Conservation (phyloP, 2,329 filamentous ascomycete genomes). For the Penicillium glabrum region DNA sequence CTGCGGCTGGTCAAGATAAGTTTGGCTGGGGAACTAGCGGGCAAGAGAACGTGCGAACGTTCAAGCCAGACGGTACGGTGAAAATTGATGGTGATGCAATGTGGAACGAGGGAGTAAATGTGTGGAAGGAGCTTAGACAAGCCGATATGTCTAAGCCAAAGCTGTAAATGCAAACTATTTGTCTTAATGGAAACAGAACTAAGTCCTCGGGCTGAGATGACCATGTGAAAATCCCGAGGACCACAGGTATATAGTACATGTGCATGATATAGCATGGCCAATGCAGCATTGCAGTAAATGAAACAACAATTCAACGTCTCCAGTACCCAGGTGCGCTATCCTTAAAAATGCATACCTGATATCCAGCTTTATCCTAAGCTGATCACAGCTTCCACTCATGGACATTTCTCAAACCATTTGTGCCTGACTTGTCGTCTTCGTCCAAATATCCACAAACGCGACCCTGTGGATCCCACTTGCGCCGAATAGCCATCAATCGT, state of each 20-base stretch:
- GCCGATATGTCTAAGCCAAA: conserved; percentile 10
- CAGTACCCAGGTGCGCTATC: neutral
- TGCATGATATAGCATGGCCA: no score
- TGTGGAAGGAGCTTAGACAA: conserved; percentile 45
- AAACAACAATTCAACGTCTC: no score
- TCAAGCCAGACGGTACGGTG: conserved; percentile 48
- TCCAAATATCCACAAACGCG: conserved; percentile 48
- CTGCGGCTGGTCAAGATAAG: neutral
- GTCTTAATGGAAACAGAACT: no score
- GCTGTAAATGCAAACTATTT: conserved; percentile 1
- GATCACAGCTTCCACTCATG: conserved; percentile 33
- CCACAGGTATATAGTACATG: no score
- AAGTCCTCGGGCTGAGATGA: no score
- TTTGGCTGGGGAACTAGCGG: conserved; percentile 29
- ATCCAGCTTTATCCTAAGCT: neutral
- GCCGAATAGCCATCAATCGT: conserved; percentile 43
- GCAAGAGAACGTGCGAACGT: conserved; percentile 41
- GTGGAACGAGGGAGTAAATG: conserved; percentile 48
- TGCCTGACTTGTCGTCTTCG: conserved; percentile 43
- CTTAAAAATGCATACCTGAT: neutral
- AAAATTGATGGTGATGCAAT: conserved; percentile 47
- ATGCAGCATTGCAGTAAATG: no score
- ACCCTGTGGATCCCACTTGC: conserved; percentile 25
- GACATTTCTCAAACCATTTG: conserved; percentile 44
- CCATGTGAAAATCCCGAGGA: no score